Evolutionary conservation across 2,329 filamentous ascomycete species (phyloP).

Genomic region (Grosmannia serpens): DNA sequence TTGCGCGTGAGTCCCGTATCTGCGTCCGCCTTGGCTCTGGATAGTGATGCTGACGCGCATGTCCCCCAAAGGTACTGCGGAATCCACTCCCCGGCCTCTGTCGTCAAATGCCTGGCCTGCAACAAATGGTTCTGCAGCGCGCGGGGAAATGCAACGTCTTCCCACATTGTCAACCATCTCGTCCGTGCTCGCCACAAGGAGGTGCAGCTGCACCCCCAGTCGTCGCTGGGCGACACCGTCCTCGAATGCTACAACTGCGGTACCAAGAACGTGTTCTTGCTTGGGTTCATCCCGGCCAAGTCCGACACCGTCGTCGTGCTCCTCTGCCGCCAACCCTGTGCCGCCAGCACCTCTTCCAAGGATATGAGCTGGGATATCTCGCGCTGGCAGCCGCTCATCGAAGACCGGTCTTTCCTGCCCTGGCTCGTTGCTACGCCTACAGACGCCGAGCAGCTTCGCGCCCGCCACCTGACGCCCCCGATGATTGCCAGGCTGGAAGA

Average conservation of each 20-base stretch:
- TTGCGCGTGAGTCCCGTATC: conserved; percentile 62
- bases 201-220: conserved; percentile 89
- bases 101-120: conserved; percentile 92
- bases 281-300: conserved; percentile 97
- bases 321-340: conserved; percentile 91
- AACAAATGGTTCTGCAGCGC: conserved; percentile 99
- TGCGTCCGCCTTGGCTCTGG: background rate
- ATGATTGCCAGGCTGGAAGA: conserved; percentile 95
- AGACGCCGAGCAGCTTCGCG: conserved; percentile 91
- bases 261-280: conserved; percentile 96
- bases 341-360: conserved; percentile 87
- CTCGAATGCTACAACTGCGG: conserved; percentile 99
- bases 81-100: conserved; percentile 88
- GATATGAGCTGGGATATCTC: conserved; percentile 99
- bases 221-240: conserved; percentile 86
- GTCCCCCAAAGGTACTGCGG: conserved; percentile 65
- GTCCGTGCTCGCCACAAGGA: conserved; percentile 97
- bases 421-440: conserved; percentile 87
- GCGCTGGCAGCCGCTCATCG: conserved; percentile 93
- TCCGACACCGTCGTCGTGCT: conserved; percentile 97
- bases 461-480: conserved; percentile 82
- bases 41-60: background rate
- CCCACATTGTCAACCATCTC: conserved; percentile 96
- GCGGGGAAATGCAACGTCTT: conserved; percentile 89
- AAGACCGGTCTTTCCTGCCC: conserved; percentile 85